A percentile compares a stretch with the other conserved stretches of the same genome.
Evolutionary conservation across 2,329 filamentous ascomycete species (phyloP).

Genomic region (Fusarium haematococcum): DNA sequence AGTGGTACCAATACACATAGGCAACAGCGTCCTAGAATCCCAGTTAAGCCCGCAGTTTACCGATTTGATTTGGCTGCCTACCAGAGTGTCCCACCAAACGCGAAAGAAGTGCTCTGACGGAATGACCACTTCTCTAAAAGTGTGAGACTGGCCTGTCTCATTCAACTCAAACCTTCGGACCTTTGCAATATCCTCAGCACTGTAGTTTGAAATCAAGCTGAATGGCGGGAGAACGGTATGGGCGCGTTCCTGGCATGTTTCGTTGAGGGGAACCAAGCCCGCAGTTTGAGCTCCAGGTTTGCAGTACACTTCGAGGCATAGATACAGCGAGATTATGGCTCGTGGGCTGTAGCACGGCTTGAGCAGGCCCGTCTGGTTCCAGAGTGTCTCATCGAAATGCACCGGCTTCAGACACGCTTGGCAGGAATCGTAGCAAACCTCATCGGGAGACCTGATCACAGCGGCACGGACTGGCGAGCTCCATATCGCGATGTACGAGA

Average conservation of each 20-base stretch:
- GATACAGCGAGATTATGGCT: conserved; percentile 49
- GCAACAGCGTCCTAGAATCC: conserved; percentile 47
- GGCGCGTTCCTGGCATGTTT: conserved; percentile 48
- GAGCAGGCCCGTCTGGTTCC: conserved; percentile 28
- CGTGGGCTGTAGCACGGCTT: conserved; percentile 47
- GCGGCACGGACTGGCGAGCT: not conserved
- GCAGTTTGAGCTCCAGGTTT: conserved; percentile 35
- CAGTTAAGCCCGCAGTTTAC: conserved; percentile 5
- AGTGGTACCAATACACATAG: conserved; percentile 52
- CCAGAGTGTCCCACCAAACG: conserved; percentile 54
- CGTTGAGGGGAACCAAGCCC: conserved; percentile 47
- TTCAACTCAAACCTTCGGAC: conserved; percentile 47
- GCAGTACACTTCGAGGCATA: conserved; percentile 55
- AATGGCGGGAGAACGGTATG: conserved; percentile 49
- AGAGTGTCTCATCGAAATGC: conserved; percentile 48
- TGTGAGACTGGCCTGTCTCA: conserved; percentile 31
- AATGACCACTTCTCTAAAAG: conserved; percentile 49
- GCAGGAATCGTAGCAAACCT: conserved; percentile 51
- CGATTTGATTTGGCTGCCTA: conserved; percentile 16
- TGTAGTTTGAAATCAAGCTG: conserved; percentile 51
- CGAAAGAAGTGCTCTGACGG: conserved; percentile 50
- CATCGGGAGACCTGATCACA: conserved; percentile 20
- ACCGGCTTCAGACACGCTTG: conserved; percentile 42
- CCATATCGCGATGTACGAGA: conserved; percentile 8
- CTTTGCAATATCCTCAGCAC: conserved; percentile 46